Percentiles rank a stretch among this genome's conserved stretches.
Conservation (phyloP, 148 eudicot genomes). For the Chenopodium formosanum region DNA sequence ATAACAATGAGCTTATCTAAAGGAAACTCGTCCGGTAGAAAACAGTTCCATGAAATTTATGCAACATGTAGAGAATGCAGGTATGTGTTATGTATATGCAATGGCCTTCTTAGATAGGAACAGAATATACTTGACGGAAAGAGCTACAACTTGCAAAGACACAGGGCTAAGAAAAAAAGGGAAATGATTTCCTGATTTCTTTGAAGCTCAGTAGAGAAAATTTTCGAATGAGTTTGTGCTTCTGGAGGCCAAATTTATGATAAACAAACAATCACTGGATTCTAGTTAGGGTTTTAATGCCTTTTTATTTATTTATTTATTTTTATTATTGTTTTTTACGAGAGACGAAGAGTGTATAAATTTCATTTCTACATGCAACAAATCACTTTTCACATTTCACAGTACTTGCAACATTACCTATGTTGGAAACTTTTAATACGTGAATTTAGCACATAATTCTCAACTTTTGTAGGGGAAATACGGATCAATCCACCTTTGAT, state of each 20-base stretch:
- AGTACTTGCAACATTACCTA: too few species aligned
- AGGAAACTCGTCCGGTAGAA: neutral
- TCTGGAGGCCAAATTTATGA: neutral
- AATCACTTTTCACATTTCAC: too few species aligned
- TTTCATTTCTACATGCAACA: too few species aligned
- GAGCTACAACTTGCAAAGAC: neutral
- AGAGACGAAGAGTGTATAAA: too few species aligned
- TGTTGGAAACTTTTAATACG: too few species aligned
- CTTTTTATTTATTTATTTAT: too few species aligned
- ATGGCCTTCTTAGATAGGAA: neutral
- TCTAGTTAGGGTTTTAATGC: too few species aligned
- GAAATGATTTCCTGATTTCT: neutral
- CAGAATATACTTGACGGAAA: neutral
- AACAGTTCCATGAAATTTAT: neutral
- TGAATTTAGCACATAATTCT: too few species aligned
- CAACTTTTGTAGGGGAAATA: too few species aligned
- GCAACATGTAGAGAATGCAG: constrained; percentile 6
- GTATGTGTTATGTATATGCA: neutral
- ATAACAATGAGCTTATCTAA: neutral
- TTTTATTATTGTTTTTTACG: too few species aligned
- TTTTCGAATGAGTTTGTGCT: neutral
- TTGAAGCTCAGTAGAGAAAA: neutral
- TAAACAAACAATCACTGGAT: neutral
- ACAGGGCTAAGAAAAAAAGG: neutral
- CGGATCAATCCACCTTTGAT: too few species aligned